A percentile compares a stretch with the other conserved stretches of the same genome.
Evolutionary conservation across 768 basidiomycete genomes (phyloP).

Genomic region (Amanita rimosa): DNA sequence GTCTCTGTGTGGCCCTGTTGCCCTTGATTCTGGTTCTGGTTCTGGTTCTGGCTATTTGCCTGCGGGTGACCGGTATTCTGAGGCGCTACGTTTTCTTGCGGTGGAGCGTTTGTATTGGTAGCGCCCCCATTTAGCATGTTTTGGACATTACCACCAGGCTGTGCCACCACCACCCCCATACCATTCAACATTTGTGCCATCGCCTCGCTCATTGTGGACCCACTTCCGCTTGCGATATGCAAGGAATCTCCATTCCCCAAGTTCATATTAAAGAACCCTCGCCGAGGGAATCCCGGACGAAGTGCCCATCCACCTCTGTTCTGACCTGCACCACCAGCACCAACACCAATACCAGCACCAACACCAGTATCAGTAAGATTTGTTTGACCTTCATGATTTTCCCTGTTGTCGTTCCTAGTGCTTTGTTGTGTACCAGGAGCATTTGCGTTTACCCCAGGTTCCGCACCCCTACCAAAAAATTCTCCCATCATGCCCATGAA

Average conservation of each 20-base stretch:
- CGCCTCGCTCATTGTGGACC: slow-evolving; percentile 17
- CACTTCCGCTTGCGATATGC: slow-evolving; percentile 13
- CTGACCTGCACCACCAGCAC: background rate
- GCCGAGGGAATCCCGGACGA: background rate
- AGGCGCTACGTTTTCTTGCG: background rate
- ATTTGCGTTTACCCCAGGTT: background rate
- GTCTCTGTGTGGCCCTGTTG: background rate
- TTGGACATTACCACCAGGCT: background rate
- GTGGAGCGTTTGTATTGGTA: background rate
- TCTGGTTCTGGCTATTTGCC: background rate
- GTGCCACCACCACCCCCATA: slow-evolving; percentile 3
- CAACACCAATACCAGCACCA: too few relatives aligned
- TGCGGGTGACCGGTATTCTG: background rate
- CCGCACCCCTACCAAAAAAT: background rate
- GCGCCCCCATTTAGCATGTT: background rate
- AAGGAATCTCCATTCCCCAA: slow-evolving; percentile 5
- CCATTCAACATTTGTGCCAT: slow-evolving; percentile 14
- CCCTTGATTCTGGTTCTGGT: background rate
- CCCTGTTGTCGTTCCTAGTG: background rate
- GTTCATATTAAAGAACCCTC: slow-evolving; percentile 3
- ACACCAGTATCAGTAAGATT: too few relatives aligned
- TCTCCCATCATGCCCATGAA: slow-evolving; percentile 3
- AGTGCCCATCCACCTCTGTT: too few relatives aligned
- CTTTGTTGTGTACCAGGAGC: background rate
- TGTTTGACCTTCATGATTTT: background rate